Evolutionary conservation across 306 rosid genomes (phyloP), one percentile per base, ranked within the genome.

Genomic region (Neltuma alba): DNA sequence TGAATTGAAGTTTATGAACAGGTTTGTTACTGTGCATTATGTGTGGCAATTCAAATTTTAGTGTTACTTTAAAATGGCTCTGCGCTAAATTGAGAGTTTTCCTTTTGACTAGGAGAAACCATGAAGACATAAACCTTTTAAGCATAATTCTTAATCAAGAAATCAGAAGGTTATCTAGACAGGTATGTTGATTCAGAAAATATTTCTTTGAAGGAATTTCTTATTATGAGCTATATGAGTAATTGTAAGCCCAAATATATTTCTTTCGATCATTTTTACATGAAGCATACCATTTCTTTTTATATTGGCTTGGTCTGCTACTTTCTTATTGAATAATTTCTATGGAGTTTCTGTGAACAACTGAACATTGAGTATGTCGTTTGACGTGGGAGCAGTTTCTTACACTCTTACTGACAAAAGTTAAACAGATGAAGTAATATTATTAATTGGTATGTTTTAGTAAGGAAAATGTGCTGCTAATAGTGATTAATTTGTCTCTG

Each of bases 1-100:
- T 83, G 99, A 96, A 81, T 78, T 96, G 90, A 96, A 89, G 87
- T 96, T 96, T 84, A 83, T 96, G 98, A 82, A 96, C 93, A 96
- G 97, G 99, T 96, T 85, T 72, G 84, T 69, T 54, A 68, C 27
- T 77, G 27, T 52, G 78, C 64, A 72, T 40, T 61, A 10, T 76
- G 68, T 83, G n/a, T 37, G 68, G 37, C 44, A 37, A 64, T 83
- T 75, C 47, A 58, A 72, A 33, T 50, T 54, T 47, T 80, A 72
- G 25, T 63, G 20, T 48, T 73, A 44, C 57, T 75, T 16, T 55
- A 69, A 54, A 23, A 34, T 40, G 54, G 66, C 86, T 55, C 80
- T 20, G n/a, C 38, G 47, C 48, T 36, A 57, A 37, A 37, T 76
- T 38, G 71, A 41, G 15, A 34, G 47, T 41, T 82, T 71, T 48